Percentiles rank a stretch among this genome's conserved stretches.
phyloP scores from a whole-genome alignment of 2,329 filamentous ascomycete species.

The Purpureocillium takamizusanense region DNA sequence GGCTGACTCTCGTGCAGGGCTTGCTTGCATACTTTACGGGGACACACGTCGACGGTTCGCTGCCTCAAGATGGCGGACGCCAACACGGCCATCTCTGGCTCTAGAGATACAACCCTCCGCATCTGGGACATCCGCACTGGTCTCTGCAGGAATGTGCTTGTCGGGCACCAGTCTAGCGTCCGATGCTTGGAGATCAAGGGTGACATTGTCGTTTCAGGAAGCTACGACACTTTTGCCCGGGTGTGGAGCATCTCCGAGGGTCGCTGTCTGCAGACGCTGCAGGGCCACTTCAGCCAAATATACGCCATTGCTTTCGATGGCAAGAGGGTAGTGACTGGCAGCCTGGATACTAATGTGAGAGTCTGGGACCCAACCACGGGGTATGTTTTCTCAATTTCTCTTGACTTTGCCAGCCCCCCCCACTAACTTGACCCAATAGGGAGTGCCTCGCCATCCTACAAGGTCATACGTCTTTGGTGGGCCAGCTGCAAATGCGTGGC shows the following conservation, averaged over 20 bases:
- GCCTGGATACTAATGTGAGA: constrained; percentile 89
- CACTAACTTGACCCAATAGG: constrained; percentile 28
- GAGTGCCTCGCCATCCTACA: constrained; percentile 87
- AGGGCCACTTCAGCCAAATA: constrained; percentile 96
- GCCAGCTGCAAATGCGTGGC: constrained; percentile 90
- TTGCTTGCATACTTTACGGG: constrained; percentile 74
- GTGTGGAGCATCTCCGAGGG: constrained; percentile 98
- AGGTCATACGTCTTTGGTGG: constrained; percentile 92
- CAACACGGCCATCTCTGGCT: constrained; percentile 92
- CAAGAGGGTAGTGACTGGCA: constrained; percentile 85
- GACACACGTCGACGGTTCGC: constrained; percentile 92
- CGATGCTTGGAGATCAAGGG: constrained; percentile 92
- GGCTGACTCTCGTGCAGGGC: constrained; percentile 36
- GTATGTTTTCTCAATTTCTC: constrained; percentile 35
- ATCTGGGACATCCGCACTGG: constrained; percentile 92
- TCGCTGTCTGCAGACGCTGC: constrained; percentile 79
- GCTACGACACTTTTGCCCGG: constrained; percentile 92
- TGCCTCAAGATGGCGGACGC: constrained; percentile 96
- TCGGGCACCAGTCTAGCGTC: constrained; percentile 92
- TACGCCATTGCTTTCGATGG: constrained; percentile 98
- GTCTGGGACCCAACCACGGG: constrained; percentile 92
- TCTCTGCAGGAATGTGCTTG: constrained; percentile 80
- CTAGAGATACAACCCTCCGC: constrained; percentile 84
- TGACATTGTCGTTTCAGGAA: constrained; percentile 94
- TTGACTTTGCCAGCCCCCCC: neutral